Conservation (phyloP, 2,329 filamentous ascomycete genomes). For the Lecanicillium sp. region DNA sequence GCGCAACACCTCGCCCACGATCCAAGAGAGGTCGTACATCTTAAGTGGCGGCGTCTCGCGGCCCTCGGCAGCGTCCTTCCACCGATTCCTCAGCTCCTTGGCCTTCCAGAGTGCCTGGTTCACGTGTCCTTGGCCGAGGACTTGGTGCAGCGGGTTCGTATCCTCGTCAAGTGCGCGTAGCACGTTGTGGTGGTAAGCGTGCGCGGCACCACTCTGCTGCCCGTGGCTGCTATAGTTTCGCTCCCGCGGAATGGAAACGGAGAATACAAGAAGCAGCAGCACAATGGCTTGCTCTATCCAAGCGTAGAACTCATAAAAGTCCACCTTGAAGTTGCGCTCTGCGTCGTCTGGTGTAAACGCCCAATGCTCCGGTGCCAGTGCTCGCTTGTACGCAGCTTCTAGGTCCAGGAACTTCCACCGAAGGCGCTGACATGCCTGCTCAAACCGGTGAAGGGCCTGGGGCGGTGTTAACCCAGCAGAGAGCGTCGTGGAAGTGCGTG, state of each 20-base stretch:
- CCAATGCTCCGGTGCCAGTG: slow-evolving; percentile 32
- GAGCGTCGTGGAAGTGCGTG: slow-evolving; percentile 9
- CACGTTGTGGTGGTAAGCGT: slow-evolving; percentile 65
- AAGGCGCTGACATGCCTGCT: slow-evolving; percentile 54
- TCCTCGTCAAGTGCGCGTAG: slow-evolving; percentile 54
- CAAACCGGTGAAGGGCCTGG: slow-evolving; percentile 50
- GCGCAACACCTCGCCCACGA: slow-evolving; percentile 50
- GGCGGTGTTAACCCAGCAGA: slow-evolving; percentile 23
- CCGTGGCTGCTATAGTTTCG: slow-evolving; percentile 2
- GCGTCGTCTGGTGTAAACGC: slow-evolving; percentile 38
- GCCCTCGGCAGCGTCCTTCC: slow-evolving; percentile 60
- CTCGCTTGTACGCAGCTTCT: slow-evolving; percentile 48
- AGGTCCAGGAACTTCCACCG: slow-evolving; percentile 60
- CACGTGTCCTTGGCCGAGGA: slow-evolving; percentile 50
- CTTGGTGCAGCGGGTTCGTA: slow-evolving; percentile 48
- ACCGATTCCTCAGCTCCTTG: slow-evolving; percentile 65
- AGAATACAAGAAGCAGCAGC: slow-evolving; percentile 58
- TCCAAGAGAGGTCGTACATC: slow-evolving; percentile 55
- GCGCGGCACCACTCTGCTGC: slow-evolving; percentile 23
- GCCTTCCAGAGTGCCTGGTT: slow-evolving; percentile 55
- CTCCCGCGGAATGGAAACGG: slow-evolving; percentile 42
- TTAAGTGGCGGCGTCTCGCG: slow-evolving; percentile 38
- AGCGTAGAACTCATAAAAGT: slow-evolving; percentile 72
- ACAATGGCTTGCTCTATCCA: slow-evolving; percentile 66
- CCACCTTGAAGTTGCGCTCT: slow-evolving; percentile 68